A percentile compares a stretch with the other conserved stretches of the same genome.
These are phyloP conservation scores for Penicillium bialowiezense DNA, from an alignment of 495 filamentous ascomycete species.

Conservation along the genomic window DNA sequence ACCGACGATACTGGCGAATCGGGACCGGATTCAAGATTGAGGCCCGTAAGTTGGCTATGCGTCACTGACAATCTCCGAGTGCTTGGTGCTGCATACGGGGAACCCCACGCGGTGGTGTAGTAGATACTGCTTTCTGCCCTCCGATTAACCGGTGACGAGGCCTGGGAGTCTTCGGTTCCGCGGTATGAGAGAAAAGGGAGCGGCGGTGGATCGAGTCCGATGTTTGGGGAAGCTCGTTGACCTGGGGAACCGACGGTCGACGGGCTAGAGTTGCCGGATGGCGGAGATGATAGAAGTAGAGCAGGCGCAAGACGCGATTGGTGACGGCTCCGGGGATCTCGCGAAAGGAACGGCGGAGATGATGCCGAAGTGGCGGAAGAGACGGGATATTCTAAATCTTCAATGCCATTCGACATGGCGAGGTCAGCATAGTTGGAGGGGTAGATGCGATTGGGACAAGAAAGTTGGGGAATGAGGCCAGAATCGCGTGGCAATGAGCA, in stretches of 20 bases:
- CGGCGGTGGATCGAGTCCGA: constrained; percentile 30
- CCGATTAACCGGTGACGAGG: constrained; percentile 42
- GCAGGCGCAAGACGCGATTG: constrained; percentile 32
- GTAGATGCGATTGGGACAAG: constrained; percentile 6
- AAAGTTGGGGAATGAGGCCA: constrained; percentile 5
- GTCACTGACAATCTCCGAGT: constrained; percentile 45
- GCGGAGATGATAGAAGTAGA: constrained; percentile 31
- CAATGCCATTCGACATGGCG: constrained; percentile 9
- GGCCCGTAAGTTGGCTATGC: constrained; percentile 39
- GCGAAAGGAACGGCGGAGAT: constrained; percentile 34
- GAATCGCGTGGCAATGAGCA: constrained; percentile 22
- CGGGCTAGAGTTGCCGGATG: constrained; percentile 40
- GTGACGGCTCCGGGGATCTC: constrained; percentile 30
- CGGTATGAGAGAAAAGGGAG: constrained; percentile 36
- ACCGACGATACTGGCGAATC: constrained; percentile 45
- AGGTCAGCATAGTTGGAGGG: constrained; percentile 17
- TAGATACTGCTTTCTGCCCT: constrained; percentile 48
- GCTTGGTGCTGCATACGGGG: constrained; percentile 62
- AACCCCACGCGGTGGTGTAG: constrained; percentile 71
- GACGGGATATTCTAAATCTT: constrained; percentile 43
- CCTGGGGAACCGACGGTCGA: constrained; percentile 36
- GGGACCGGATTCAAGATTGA: constrained; percentile 32
- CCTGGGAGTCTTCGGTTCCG: constrained; percentile 34
- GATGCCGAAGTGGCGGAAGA: constrained; percentile 41
- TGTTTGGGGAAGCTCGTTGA: constrained; percentile 28